Percentiles rank a stretch among this genome's conserved stretches.
These are phyloP conservation scores for Botrytis tulipae DNA, from an alignment of 2,329 filamentous ascomycete genomes.

Conservation along the genomic window DNA sequence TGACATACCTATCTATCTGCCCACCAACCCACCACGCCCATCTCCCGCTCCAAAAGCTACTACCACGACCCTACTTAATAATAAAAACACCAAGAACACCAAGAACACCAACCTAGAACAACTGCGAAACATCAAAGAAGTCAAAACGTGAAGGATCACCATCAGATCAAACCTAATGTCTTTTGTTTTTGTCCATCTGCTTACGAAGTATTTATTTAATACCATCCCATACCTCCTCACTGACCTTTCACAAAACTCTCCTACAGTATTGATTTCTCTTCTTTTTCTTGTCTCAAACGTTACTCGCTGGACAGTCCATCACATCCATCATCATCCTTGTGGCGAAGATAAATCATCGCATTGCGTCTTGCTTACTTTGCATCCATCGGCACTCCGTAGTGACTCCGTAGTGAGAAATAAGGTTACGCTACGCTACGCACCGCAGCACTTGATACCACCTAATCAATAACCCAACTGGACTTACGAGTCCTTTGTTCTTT, in stretches of 20 bases:
- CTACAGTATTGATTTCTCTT: not conserved
- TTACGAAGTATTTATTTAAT: not conserved
- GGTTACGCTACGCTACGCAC: not conserved
- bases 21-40: not conserved
- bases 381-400: not conserved
- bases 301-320: not conserved
- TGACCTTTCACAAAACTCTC: not conserved
- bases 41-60: not conserved
- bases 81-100: not conserved
- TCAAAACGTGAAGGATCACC: conserved; percentile 6
- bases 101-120: conserved; percentile 13
- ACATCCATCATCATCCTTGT: not conserved
- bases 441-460: conserved; percentile 18
- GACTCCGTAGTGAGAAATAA: not conserved
- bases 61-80: not conserved
- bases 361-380: not conserved
- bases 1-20: not conserved
- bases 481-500: conserved; percentile 15
- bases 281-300: not conserved
- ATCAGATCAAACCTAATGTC: conserved; percentile 15
- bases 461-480: not conserved
- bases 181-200: not conserved
- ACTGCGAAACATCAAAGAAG: conserved; percentile 22
- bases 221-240: not conserved
- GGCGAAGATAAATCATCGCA: not conserved